Conservation (phyloP, 176 grass and related monocot genomes). For the Phoenix roebelenii region DNA sequence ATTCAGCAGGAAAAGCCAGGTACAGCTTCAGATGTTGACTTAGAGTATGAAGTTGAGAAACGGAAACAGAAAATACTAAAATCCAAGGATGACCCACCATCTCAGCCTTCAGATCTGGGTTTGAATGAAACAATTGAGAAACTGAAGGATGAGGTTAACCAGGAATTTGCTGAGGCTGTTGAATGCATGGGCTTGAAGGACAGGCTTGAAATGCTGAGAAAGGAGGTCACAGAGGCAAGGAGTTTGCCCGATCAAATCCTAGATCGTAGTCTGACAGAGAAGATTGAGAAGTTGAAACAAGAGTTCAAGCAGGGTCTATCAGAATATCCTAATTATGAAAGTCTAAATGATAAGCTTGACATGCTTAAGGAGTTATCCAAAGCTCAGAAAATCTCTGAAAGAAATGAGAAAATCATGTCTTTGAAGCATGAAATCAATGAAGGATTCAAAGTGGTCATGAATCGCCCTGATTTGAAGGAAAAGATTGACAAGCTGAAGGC, state of each 20-base stretch:
- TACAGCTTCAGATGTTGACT: slow-evolving; percentile 6
- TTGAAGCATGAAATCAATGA: no score
- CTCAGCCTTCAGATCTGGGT: neutral
- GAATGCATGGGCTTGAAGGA: slow-evolving; percentile 15
- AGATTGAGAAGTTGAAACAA: slow-evolving; percentile 5
- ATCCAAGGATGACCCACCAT: slow-evolving; percentile 1
- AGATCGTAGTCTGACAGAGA: slow-evolving; percentile 6
- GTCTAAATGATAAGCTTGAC: slow-evolving; percentile 19
- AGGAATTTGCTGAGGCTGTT: slow-evolving; percentile 19
- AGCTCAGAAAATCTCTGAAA: no score
- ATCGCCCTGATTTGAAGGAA: no score
- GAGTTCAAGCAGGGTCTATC: slow-evolving; percentile 13
- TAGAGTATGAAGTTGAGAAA: slow-evolving; percentile 12
- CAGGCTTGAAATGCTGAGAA: slow-evolving; percentile 11
- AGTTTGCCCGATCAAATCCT: neutral
- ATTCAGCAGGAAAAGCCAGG: neutral
- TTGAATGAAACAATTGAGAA: slow-evolving; percentile 3
- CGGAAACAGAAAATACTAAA: neutral
- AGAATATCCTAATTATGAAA: neutral
- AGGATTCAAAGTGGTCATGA: no score
- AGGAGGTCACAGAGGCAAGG: slow-evolving; percentile 5
- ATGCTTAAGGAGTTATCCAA: neutral
- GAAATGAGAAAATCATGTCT: no score
- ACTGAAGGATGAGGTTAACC: slow-evolving; percentile 5
- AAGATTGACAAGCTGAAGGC: no score